These are phyloP conservation scores for Wallacemonas sp. DNA, from an alignment of 208 protist genomes.

Conservation along the genomic window DNA sequence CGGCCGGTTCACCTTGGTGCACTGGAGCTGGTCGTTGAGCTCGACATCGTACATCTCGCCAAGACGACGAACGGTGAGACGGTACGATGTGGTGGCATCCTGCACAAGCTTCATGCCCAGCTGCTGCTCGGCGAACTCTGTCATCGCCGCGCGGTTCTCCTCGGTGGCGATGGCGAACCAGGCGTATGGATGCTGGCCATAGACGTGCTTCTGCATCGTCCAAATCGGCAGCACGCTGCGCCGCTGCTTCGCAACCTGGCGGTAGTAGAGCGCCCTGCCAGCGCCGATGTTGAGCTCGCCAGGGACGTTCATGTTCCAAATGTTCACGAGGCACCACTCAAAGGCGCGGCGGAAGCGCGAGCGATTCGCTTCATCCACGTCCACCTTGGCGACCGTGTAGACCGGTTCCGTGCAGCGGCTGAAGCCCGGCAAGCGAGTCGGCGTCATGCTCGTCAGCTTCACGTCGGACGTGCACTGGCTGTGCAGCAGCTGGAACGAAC, in stretches of 20 bases:
- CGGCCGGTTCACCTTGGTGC: slow-evolving; percentile 64
- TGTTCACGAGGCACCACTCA: slow-evolving; percentile 86
- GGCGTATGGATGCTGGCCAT: slow-evolving; percentile 81
- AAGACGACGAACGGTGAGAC: slow-evolving; percentile 50
- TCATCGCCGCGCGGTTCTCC: slow-evolving; percentile 47
- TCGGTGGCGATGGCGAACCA: slow-evolving; percentile 88
- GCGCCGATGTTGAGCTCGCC: slow-evolving; percentile 90
- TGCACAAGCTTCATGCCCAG: slow-evolving; percentile 71
- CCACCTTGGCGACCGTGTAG: slow-evolving; percentile 50
- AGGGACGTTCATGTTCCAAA: slow-evolving; percentile 90
- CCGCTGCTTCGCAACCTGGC: slow-evolving; percentile 83
- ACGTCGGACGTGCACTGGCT: slow-evolving; percentile 70
- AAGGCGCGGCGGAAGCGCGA: slow-evolving; percentile 72
- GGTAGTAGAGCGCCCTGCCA: slow-evolving; percentile 80
- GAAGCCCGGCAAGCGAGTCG: slow-evolving; percentile 69
- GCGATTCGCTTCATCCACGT: slow-evolving; percentile 72
- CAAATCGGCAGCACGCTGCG: slow-evolving; percentile 82
- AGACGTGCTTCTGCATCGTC: slow-evolving; percentile 78
- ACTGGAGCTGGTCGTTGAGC: slow-evolving; percentile 85
- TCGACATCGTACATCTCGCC: slow-evolving; percentile 75
- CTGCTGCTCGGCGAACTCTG: slow-evolving; percentile 51
- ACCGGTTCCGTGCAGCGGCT: slow-evolving; percentile 34
- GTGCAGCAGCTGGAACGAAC: slow-evolving; percentile 88
- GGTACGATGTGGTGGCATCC: slow-evolving; percentile 80
- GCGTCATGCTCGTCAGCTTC: slow-evolving; percentile 31